These are phyloP conservation scores for Kuraishia molischiana DNA, from an alignment of 805 yeast species.

Conservation along the genomic window DNA sequence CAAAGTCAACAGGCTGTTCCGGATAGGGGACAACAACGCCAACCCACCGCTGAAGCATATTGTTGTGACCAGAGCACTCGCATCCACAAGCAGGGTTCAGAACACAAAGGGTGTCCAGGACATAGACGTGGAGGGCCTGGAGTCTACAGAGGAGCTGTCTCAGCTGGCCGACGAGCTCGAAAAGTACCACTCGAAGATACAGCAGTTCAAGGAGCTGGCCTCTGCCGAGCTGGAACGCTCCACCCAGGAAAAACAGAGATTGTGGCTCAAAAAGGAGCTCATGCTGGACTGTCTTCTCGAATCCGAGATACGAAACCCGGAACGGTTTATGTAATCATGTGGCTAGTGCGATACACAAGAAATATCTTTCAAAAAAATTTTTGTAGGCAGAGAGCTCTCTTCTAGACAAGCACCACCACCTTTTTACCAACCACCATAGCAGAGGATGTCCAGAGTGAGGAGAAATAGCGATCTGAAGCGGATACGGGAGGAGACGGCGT, in stretches of 20 bases:
- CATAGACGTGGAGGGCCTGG: background rate
- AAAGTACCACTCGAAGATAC: slow-evolving; percentile 11
- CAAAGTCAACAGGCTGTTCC: slow-evolving; percentile 5
- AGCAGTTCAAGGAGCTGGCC: slow-evolving; percentile 8
- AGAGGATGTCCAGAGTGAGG: background rate
- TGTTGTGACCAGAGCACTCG: slow-evolving; percentile 2
- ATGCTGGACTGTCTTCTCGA: slow-evolving; percentile 11
- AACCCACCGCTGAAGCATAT: slow-evolving; percentile 8
- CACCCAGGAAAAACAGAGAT: slow-evolving; percentile 8
- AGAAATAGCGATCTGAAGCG: background rate
- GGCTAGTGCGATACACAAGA: background rate
- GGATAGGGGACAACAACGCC: slow-evolving; percentile 7
- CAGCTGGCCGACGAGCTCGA: slow-evolving; percentile 10
- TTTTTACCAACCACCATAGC: too few relatives aligned
- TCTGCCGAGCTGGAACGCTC: slow-evolving; percentile 12
- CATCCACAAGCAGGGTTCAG: slow-evolving; percentile 2
- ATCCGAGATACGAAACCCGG: slow-evolving; percentile 1
- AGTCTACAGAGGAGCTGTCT: slow-evolving; percentile 7
- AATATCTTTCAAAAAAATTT: background rate
- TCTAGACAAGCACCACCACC: too few relatives aligned
- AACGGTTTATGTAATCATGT: background rate
- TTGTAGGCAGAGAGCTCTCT: background rate
- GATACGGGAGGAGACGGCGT: background rate
- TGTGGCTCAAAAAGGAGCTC: slow-evolving; percentile 18
- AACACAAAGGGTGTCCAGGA: slow-evolving; percentile 7